Evolutionary conservation across 495 filamentous ascomycete species (phyloP).

Genomic region (Lindgomyces ingoldianus): DNA sequence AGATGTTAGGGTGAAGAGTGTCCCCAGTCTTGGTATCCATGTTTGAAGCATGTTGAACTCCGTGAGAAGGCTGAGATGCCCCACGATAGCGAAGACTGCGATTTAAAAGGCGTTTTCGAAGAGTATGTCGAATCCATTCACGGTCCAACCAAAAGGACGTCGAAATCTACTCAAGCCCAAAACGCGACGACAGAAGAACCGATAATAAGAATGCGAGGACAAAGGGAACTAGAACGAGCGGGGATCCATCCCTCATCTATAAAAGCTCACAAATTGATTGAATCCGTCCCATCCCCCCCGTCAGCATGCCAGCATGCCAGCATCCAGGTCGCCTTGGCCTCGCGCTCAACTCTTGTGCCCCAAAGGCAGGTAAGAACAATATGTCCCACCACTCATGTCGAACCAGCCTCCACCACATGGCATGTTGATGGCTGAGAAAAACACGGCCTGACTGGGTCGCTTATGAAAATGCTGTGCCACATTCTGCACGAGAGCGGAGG

Average conservation of each 20-base stretch:
- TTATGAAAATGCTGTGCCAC: not conserved
- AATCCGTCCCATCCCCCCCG: not conserved
- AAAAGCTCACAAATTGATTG: not conserved
- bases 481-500: not conserved
- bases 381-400: not conserved
- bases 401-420: not conserved
- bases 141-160: not conserved
- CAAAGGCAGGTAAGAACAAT: not conserved
- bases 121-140: too few species aligned
- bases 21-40: not conserved
- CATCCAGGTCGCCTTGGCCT: not conserved
- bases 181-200: not conserved
- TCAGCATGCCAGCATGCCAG: not conserved
- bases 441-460: not conserved
- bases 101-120: too few species aligned
- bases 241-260: not conserved
- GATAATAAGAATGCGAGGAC: not conserved
- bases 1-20: not conserved
- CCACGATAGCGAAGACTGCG: too few species aligned
- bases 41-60: not conserved
- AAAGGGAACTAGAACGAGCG: not conserved
- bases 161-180: not conserved
- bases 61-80: not conserved
- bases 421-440: not conserved
- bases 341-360: not conserved